Evolutionary conservation across 2,329 filamentous ascomycete genomes (phyloP), one percentile per base, ranked within the genome.

Genomic region (Paraphoma chrysanthemicola): DNA sequence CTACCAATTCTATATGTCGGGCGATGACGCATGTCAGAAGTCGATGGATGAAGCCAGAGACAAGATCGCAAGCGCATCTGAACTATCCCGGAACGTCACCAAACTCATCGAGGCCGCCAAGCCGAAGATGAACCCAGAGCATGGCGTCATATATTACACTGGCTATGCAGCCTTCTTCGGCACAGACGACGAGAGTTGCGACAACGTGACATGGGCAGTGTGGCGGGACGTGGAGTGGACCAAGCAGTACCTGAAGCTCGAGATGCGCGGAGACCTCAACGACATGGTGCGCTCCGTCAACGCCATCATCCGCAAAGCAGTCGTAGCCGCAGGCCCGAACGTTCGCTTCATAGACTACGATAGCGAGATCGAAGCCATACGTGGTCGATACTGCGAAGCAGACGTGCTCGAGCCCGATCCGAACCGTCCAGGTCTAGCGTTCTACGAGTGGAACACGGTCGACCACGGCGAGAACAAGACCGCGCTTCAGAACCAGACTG

Each of bases 91-190:
- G 11, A 71, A 69, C 30, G 45, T 71, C 8, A 66, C 58, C 1
- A 42, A 42, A 4, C 44, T 73, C 4, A 49, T 74, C 29, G 53
- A 63, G 9, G 66, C 68, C 1, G 54, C 64, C 16, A 64, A 57
- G 23, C 59, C 60, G 0, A 68, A 70, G 23, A 60, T 74, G 54
- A 67, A 67, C 17, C 44, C 52, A 14, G 31, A 52, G 2, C 52
- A 68, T 16, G 71, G 70, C 6, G n/a, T 63, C 4, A 66, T 74
- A 3, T 72, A 70, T 47, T 59, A 70, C 14, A 72, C 69, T 4
- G 69, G 69, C 7, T 75, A 74, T 33, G 66, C 73, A 1, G 43
- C 53, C 6, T 75, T 75, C 63, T 75, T 73, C 42, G 72, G 67
- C 28, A 53, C 56, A 1, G 65, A 67, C 2, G 70, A 70, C 30